Conservation (phyloP, 2,329 filamentous ascomycete genomes). For the Drechslerella dactyloides region DNA sequence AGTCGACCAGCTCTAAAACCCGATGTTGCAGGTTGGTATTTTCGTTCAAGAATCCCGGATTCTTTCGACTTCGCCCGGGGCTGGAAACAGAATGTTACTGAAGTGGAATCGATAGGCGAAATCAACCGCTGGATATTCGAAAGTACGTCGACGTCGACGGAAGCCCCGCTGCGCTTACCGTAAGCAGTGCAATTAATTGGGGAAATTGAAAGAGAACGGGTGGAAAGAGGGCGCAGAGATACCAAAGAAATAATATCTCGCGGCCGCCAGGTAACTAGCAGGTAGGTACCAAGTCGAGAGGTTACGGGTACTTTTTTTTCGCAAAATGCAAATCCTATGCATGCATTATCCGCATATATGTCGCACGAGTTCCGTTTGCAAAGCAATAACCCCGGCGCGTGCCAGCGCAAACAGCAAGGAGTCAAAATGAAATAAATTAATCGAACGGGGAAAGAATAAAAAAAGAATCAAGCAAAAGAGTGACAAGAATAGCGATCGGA, state of each 20-base stretch:
- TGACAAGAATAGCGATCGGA: conserved; percentile 27
- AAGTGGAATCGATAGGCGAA: conserved; percentile 15
- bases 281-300: conserved; percentile 22
- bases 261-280: neutral
- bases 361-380: conserved; percentile 27
- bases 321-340: conserved; percentile 21
- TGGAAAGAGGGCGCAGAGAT: conserved; percentile 11
- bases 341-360: conserved; percentile 13
- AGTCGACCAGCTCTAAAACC: conserved; percentile 40
- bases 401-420: conserved; percentile 41
- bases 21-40: conserved; percentile 2
- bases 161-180: conserved; percentile 24
- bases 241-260: conserved; percentile 23
- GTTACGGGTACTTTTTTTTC: conserved; percentile 39
- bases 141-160: conserved; percentile 15
- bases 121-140: conserved; percentile 4
- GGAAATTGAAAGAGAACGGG: conserved; percentile 14
- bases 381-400: conserved; percentile 25
- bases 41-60: neutral
- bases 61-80: neutral
- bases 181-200: conserved; percentile 34
- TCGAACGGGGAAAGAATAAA: neutral
- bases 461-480: conserved; percentile 24
- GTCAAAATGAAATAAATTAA: conserved; percentile 40
- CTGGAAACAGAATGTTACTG: conserved; percentile 3